Conservation (phyloP, 164 flowering plant genomes). For the Annona squamosa region DNA sequence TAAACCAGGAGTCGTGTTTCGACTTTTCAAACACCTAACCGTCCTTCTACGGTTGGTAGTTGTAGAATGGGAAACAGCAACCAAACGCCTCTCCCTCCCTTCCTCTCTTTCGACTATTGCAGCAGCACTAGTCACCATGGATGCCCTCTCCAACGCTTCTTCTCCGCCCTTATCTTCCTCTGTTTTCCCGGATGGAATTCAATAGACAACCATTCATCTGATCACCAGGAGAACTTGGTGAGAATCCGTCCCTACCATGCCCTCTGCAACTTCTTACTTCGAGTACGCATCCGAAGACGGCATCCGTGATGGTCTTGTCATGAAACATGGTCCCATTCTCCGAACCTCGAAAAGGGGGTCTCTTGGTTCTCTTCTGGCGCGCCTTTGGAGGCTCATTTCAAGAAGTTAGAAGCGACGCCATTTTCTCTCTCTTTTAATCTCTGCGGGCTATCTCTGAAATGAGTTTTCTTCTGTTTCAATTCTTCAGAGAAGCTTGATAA, state of each 20-base stretch:
- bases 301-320: constrained; percentile 19
- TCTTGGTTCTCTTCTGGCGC: constrained; percentile 7
- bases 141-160: too few relatives aligned
- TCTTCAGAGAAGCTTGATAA: constrained; percentile 35
- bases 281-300: constrained; percentile 10
- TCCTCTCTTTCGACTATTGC: constrained; percentile 14
- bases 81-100: neutral
- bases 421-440: neutral
- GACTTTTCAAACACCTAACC: neutral
- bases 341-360: constrained; percentile 10
- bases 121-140: neutral
- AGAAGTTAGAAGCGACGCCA: constrained; percentile 22
- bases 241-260: constrained; percentile 8
- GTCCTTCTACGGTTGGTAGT: constrained; percentile 1
- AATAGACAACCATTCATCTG: too few relatives aligned
- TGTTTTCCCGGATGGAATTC: too few relatives aligned
- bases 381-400: constrained; percentile 24
- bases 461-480: constrained; percentile 2
- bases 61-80: neutral
- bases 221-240: neutral
- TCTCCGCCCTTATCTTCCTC: too few relatives aligned
- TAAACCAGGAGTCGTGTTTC: neutral
- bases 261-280: neutral
- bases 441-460: neutral
- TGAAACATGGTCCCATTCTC: constrained; percentile 5